A percentile compares a stretch with the other conserved stretches of the same genome.
Evolutionary conservation across 2,329 filamentous ascomycete genomes (phyloP).

Genomic region (Fusarium armeniacum): DNA sequence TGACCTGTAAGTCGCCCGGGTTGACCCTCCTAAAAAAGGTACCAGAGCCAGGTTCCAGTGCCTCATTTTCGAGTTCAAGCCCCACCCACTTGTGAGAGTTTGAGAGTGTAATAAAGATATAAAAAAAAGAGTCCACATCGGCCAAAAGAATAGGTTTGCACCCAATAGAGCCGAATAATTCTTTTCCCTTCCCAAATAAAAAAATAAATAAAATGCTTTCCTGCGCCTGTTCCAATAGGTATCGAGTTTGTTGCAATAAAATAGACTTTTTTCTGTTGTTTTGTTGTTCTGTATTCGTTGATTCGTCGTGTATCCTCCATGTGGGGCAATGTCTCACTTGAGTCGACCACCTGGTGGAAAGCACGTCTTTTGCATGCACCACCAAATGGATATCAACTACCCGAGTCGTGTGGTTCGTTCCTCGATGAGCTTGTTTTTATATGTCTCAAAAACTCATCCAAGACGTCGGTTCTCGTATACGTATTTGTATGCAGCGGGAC

Average conservation of each 20-base stretch:
- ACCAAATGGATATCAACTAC: slow-evolving; percentile 24
- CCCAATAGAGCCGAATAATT: slow-evolving; percentile 44
- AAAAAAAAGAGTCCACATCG: slow-evolving; percentile 26
- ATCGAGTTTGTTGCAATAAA: slow-evolving; percentile 23
- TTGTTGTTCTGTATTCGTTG: slow-evolving; percentile 37
- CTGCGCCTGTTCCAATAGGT: slow-evolving; percentile 38
- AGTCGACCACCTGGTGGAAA: slow-evolving; percentile 27
- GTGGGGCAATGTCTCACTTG: slow-evolving; percentile 42
- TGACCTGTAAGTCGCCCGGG: background rate
- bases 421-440: slow-evolving; percentile 4
- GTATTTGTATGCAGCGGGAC: slow-evolving; percentile 1
- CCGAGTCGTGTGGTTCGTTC: slow-evolving; percentile 11
- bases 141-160: slow-evolving; percentile 46
- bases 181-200: slow-evolving; percentile 40
- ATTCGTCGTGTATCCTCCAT: slow-evolving; percentile 21
- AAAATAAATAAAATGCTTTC: slow-evolving; percentile 18
- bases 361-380: slow-evolving; percentile 20
- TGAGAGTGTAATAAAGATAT: background rate
- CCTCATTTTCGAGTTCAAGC: slow-evolving; percentile 8
- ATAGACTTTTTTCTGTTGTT: slow-evolving; percentile 32
- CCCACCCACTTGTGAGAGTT: background rate
- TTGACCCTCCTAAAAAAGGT: slow-evolving; percentile 29
- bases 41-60: slow-evolving; percentile 19
- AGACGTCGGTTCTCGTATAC: slow-evolving; percentile 31
- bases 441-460: slow-evolving; percentile 31